Base-by-base conservation (phyloP, 116 monocot species). In the Phalaenopsis hybrid region DNA sequence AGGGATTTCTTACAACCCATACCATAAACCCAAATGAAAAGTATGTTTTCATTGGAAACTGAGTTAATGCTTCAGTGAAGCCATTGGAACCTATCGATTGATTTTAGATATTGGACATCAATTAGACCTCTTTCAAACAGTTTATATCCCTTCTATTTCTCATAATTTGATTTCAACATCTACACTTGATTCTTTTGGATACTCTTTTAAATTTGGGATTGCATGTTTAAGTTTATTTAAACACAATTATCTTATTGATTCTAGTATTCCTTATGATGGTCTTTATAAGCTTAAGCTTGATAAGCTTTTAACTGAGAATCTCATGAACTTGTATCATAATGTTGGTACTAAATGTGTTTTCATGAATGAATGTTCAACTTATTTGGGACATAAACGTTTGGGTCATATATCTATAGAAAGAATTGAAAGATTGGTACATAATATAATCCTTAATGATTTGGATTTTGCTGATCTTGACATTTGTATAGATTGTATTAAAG, bases 91-190 rank as follows among this genome's bases (percentile, higher is more conserved):
- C 25, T 78, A 67, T 67, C 21, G 65, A 15, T 51, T 78, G 43
- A 67, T 48, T 46, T 16, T 84, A n/a, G 55, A 57, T 2, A 74
- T 0, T 55, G 77, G 10, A 61, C 34, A 65, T 78, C 33, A 34
- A 34, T 78, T 83, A 31, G 44, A 46, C 3, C 31, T 78, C 7
- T 77, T 10, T 11, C 25, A 43, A 57, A 78, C 61, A 18, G 28
- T 81, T 63, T 78, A 83, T 83, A 76, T 83, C 31, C 82, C 82
- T 78, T 23, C 18, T 23, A 44, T 81, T 45, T 74, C 50, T 67
- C 77, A 61, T 44, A 78, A 78, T 15, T 41, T 67, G 15, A 48
- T 83, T 28, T 13, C 13, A 34, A 34, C 0, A 70, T 70, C 70
- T 33, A 70, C 11, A 70, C 37, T 70, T 33, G 41, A 74, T 83